A percentile compares a stretch with the other conserved stretches of the same genome.
phyloP scores from a whole-genome alignment of 2,329 filamentous ascomycete genomes.

The Aspergillus ochraceus region DNA sequence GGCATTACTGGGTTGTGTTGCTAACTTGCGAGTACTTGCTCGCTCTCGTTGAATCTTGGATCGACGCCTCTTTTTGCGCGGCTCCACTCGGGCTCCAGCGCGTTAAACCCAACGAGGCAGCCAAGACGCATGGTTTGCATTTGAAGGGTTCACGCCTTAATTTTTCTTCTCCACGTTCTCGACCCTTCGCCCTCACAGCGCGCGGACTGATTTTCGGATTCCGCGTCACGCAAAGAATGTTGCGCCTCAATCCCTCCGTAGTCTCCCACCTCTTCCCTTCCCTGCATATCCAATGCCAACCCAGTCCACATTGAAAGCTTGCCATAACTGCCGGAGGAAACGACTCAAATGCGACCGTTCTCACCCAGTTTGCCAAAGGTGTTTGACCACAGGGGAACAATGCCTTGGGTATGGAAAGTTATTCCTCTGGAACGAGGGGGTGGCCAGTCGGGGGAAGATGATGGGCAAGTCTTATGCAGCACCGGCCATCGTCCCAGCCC shows the following conservation, averaged over 20 bases:
- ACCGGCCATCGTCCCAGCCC: too few species aligned
- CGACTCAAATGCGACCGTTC: background rate
- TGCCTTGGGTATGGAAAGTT: background rate
- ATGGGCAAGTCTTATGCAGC: background rate
- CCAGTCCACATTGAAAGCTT: background rate
- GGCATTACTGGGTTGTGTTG: too few species aligned
- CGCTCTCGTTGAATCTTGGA: too few species aligned
- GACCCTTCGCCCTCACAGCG: background rate
- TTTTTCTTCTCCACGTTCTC: background rate
- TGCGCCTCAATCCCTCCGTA: background rate
- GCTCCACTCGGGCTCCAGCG: background rate
- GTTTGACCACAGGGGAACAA: background rate
- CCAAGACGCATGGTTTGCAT: background rate
- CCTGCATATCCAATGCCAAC: background rate
- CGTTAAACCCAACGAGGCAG: background rate
- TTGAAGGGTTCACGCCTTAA: background rate
- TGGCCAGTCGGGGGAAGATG: background rate
- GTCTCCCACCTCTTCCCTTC: too few species aligned
- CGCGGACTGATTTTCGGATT: background rate
- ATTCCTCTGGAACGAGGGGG: background rate
- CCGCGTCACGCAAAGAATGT: background rate
- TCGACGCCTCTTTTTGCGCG: background rate
- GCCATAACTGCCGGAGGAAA: background rate
- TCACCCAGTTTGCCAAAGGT: background rate
- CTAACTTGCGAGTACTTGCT: too few species aligned